Percentiles rank a stretch among this genome's conserved stretches.
These are phyloP conservation scores for Strobilomyces echinocephalus DNA, from an alignment of 768 basidiomycete genomes.

Conservation along the genomic window DNA sequence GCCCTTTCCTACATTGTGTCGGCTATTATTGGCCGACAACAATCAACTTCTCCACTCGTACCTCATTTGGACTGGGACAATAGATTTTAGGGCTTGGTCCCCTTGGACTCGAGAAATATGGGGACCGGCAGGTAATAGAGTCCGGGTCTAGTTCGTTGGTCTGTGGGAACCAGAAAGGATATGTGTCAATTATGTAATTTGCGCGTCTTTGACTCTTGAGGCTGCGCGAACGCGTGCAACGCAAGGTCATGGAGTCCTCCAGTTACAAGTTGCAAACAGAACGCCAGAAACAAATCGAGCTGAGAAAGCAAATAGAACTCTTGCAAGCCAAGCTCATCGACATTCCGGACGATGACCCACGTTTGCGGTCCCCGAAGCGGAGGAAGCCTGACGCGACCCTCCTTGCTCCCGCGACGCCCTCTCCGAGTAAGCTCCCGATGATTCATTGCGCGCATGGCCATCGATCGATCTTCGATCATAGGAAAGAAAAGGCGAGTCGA, in stretches of 20 bases:
- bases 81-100: background rate
- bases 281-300: slow-evolving; percentile 40
- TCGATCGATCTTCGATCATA: slow-evolving; percentile 8
- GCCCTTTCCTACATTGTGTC: slow-evolving; percentile 6
- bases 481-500: slow-evolving; percentile 45
- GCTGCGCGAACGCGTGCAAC: slow-evolving; percentile 14
- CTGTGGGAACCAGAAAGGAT: slow-evolving; percentile 10
- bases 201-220: slow-evolving; percentile 14
- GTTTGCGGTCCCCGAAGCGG: slow-evolving; percentile 43
- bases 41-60: background rate
- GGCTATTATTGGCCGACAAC: slow-evolving; percentile 8
- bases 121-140: slow-evolving; percentile 9
- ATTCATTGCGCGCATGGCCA: background rate
- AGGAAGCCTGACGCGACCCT: slow-evolving; percentile 38
- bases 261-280: slow-evolving; percentile 38
- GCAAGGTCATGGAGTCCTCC: slow-evolving; percentile 50
- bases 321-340: slow-evolving; percentile 53
- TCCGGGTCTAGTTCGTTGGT: slow-evolving; percentile 3
- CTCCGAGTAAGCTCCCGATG: slow-evolving; percentile 52
- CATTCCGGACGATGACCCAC: slow-evolving; percentile 23
- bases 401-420: slow-evolving; percentile 51
- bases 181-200: slow-evolving; percentile 19
- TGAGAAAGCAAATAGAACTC: slow-evolving; percentile 50
- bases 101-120: background rate
- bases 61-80: slow-evolving; percentile 5